phyloP scores from a whole-genome alignment of 768 basidiomycete genomes.

The Pulveroboletus sp. region DNA sequence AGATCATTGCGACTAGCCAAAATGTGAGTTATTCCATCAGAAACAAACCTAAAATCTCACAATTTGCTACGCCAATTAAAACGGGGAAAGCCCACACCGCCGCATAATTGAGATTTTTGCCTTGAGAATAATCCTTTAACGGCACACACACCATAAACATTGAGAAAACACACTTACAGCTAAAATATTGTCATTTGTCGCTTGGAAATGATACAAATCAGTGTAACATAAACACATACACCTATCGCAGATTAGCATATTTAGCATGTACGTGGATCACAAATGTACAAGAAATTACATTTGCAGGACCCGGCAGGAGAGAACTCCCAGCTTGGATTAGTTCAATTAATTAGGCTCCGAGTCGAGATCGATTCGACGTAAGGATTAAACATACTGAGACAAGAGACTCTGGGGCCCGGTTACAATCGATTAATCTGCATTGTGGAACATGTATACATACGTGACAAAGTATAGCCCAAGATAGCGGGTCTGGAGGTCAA shows the following conservation, averaged over 20 bases:
- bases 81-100: background rate
- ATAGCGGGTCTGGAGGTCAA: background rate
- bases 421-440: background rate
- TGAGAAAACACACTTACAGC: background rate
- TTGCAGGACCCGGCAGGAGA: background rate
- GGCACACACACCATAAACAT: background rate
- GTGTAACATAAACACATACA: background rate
- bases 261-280: background rate
- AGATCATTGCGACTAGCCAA: background rate
- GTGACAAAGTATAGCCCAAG: background rate
- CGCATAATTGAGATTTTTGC: background rate
- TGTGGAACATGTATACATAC: background rate
- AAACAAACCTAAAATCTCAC: background rate
- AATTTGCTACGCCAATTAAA: background rate
- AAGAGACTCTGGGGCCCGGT: background rate
- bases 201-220: too few species aligned
- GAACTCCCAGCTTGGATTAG: background rate
- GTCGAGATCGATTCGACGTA: too few species aligned
- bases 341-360: background rate
- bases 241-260: too few species aligned
- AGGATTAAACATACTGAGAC: background rate
- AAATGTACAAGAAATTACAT: background rate
- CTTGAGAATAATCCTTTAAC: background rate
- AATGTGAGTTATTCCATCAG: background rate
- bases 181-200: background rate